Percentiles rank a stretch among this genome's conserved stretches.
phyloP scores from a whole-genome alignment of 345 rosid genomes.

The Dipteronia sinensis region DNA sequence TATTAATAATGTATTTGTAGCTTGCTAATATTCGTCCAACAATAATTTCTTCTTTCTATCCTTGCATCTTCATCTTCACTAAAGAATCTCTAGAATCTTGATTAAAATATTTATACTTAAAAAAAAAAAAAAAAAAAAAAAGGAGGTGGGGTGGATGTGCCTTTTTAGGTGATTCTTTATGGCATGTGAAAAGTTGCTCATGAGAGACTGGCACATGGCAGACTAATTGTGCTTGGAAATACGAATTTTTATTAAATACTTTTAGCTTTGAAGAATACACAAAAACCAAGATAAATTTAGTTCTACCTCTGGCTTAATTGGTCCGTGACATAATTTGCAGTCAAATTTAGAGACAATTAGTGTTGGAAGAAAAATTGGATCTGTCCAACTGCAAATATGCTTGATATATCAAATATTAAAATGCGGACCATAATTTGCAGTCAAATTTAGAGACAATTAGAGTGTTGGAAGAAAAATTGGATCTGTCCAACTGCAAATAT shows the following conservation, averaged over 20 bases:
- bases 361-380: too few relatives aligned
- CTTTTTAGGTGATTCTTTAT: background rate
- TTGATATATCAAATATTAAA: too few relatives aligned
- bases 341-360: too few relatives aligned
- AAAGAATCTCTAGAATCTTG: background rate
- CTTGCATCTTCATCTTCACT: background rate
- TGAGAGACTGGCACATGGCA: background rate
- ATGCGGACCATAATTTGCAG: too few relatives aligned
- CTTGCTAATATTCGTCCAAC: slow-evolving; percentile 1
- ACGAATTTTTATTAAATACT: background rate
- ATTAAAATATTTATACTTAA: background rate
- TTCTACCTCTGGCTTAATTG: too few relatives aligned
- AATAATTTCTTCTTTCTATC: background rate
- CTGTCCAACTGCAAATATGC: too few relatives aligned
- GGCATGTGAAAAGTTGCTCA: too few relatives aligned
- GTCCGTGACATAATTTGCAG: too few relatives aligned
- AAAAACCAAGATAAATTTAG: background rate
- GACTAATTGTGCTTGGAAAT: background rate
- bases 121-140: background rate
- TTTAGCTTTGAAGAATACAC: background rate
- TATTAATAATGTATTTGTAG: background rate
- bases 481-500: too few relatives aligned
- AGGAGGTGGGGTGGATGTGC: background rate
- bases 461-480: too few relatives aligned
- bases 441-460: too few relatives aligned